A percentile compares a stretch with the other conserved stretches of the same genome.
phyloP scores from a whole-genome alignment of 2,329 filamentous ascomycete genomes.

The Lachnellula suecica region DNA sequence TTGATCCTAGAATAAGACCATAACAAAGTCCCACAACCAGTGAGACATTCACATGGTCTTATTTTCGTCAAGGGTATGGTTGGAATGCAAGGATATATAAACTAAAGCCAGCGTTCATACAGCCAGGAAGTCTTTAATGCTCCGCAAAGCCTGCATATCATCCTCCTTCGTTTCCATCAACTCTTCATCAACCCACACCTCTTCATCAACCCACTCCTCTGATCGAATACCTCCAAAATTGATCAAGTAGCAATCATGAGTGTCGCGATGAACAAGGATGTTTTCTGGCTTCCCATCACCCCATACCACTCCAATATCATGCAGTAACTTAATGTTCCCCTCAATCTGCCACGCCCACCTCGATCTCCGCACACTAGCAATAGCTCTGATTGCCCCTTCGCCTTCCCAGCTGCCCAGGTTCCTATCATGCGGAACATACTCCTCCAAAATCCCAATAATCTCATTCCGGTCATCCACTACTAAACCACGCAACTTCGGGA shows the following conservation, averaged over 20 bases:
- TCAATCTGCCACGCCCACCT: constrained; percentile 21
- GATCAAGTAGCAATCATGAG: constrained; percentile 19
- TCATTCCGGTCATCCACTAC: constrained; percentile 11
- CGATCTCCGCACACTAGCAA: constrained; percentile 7
- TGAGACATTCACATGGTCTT: too few species aligned
- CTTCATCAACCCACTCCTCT: constrained; percentile 23
- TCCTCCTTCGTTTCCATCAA: constrained; percentile 17
- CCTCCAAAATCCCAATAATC: constrained; percentile 21
- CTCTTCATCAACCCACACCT: constrained; percentile 21
- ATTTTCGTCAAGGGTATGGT: too few species aligned
- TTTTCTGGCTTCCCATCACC: constrained; percentile 26
- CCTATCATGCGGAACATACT: constrained; percentile 13
- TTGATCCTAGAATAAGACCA: too few species aligned
- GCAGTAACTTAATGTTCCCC: constrained; percentile 13
- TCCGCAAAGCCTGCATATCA: constrained; percentile 15
- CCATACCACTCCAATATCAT: constrained; percentile 22
- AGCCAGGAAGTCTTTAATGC: constrained; percentile 6
- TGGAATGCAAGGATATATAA: too few species aligned
- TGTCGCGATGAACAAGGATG: constrained; percentile 19
- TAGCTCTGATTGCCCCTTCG: background rate
- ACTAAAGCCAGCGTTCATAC: too few species aligned
- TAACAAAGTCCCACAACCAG: too few species aligned
- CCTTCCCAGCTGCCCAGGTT: background rate
- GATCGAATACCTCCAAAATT: constrained; percentile 27
- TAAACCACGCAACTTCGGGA: constrained; percentile 11